phyloP scores from a whole-genome alignment of 179 eudicot species.

The Actinidia chinensis region DNA sequence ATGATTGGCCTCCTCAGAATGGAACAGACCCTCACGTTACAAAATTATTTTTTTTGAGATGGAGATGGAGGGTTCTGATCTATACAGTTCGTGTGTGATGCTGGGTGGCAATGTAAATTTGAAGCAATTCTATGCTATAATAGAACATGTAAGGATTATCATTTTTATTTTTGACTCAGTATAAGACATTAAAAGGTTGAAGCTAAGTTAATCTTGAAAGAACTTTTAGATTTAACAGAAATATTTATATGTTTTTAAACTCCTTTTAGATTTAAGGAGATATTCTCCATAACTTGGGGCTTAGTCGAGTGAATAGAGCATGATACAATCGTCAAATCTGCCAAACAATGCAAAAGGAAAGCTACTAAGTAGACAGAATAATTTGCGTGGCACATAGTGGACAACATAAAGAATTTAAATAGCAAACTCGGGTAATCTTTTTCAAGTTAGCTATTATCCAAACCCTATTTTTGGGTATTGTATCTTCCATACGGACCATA shows the following conservation, averaged over 20 bases:
- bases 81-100: conserved; percentile 4
- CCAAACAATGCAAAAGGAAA: conserved; percentile 7
- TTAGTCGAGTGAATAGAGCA: neutral
- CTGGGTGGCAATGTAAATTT: neutral
- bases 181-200: neutral
- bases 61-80: neutral
- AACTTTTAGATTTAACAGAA: neutral
- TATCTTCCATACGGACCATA: neutral
- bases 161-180: neutral
- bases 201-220: neutral
- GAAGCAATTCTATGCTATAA: neutral
- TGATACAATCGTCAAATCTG: neutral
- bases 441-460: neutral
- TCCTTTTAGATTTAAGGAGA: neutral
- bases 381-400: neutral
- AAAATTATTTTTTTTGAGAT: conserved; percentile 14
- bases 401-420: neutral
- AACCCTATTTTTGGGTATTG: neutral
- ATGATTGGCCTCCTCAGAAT: conserved; percentile 80
- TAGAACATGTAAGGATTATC: neutral
- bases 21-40: conserved; percentile 99
- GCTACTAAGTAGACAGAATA: neutral
- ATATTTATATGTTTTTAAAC: neutral
- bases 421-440: neutral
- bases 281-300: neutral